Base-by-base conservation (phyloP, 225 moss, liverwort and hornwort species). In the Marchantia polymorpha region DNA sequence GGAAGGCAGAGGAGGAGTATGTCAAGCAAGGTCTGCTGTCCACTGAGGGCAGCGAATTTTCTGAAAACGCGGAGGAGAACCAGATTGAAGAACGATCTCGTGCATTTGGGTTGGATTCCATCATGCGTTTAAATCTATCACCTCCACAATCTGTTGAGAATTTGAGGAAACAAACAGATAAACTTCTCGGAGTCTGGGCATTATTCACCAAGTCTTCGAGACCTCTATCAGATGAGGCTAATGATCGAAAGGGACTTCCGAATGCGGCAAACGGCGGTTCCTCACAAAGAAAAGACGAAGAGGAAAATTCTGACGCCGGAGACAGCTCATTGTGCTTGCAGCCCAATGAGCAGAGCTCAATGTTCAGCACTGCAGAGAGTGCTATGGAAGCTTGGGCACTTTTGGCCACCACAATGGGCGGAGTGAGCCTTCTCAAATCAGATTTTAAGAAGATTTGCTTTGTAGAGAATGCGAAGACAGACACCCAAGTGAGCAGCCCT, bases 331-430 rank as follows among this genome's bases (percentile, higher is more conserved):
- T n/a, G n/a, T n/a, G n/a, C n/a, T 55, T 22, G 19, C 55, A 75
- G 58, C 16, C 55, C 23, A 39, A 2, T 39, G 39, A 39, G 39
- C 56, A 58, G 29, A 84, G 86, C 67, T 84, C 84, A 78, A 88
- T 92, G 91, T 93, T 96, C 56, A 90, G 83, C 79, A 90, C 91
- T 80, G 93, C 92, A 70, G 93, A 96, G 79, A 96, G 93, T 86
- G 95, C 95, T 52, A 92, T 93, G 77, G 93, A 92, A 90, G 92
- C 95, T 69, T 96, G 95, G 95, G 92, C 95, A 68, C 83, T 93
- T 87, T 82, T 96, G 77, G 90, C 93, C 51, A 90, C 89, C 23
- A 89, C 91, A 29, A 52, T 91, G 79, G 91, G 92, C 67, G 92
- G 92, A 76, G 82, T 80, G 25, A 92, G 90, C 77, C 85, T 93